Evolutionary conservation across 495 filamentous ascomycete genomes (phyloP).

Genomic region (Hypoxylon fuscum): DNA sequence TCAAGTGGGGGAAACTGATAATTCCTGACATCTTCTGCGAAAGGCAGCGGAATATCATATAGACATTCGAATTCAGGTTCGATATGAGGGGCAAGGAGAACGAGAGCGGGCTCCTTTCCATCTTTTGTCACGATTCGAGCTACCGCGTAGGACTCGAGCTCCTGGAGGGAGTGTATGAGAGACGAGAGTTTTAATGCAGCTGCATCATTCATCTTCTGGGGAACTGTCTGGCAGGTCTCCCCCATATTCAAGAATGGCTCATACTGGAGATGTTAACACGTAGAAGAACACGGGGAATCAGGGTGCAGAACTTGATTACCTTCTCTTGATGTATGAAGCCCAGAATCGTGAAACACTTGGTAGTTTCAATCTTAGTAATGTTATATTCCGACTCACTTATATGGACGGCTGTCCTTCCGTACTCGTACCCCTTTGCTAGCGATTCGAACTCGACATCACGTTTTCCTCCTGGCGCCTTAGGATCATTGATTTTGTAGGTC

Average conservation of each 20-base stretch:
- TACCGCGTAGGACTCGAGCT: slow-evolving; percentile 86
- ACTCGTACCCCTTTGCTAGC: slow-evolving; percentile 91
- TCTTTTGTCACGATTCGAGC: slow-evolving; percentile 87
- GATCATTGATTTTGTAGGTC: slow-evolving; percentile 81
- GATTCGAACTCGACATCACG: slow-evolving; percentile 84
- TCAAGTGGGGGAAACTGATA: slow-evolving; percentile 94
- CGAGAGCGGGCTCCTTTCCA: slow-evolving; percentile 73
- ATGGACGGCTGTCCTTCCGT: slow-evolving; percentile 89
- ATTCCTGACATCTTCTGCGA: slow-evolving; percentile 86
- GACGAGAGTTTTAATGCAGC: slow-evolving; percentile 86
- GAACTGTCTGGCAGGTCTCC: slow-evolving; percentile 75
- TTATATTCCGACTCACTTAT: slow-evolving; percentile 86
- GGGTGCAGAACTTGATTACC: slow-evolving; percentile 56
- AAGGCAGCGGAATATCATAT: slow-evolving; percentile 92
- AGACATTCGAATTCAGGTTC: slow-evolving; percentile 87
- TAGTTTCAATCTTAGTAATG: slow-evolving; percentile 81
- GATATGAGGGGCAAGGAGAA: slow-evolving; percentile 86
- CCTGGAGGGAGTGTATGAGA: slow-evolving; percentile 85
- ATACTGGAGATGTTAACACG: slow-evolving; percentile 64
- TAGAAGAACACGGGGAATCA: not conserved
- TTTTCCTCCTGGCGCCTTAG: slow-evolving; percentile 78
- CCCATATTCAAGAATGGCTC: slow-evolving; percentile 87
- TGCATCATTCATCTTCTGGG: slow-evolving; percentile 75
- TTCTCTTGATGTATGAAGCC: slow-evolving; percentile 83
- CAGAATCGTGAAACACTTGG: slow-evolving; percentile 76